Evolutionary conservation across 768 basidiomycete genomes (phyloP).

Genomic region (Russula abietina): DNA sequence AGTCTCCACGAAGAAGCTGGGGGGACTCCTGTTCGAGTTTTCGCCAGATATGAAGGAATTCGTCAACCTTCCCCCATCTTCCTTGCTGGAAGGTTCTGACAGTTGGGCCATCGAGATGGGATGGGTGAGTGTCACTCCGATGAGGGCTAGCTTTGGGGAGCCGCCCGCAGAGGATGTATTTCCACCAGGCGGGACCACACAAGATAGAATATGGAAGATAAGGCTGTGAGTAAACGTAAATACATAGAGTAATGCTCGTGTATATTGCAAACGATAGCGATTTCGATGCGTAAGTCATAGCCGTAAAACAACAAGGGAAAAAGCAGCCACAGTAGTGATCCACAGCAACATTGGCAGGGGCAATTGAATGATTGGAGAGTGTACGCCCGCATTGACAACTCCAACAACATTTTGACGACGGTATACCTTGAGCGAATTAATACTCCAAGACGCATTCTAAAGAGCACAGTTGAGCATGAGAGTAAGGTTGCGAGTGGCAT

Average conservation of each 20-base stretch:
- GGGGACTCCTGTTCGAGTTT: constrained; percentile 63
- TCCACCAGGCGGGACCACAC: constrained; percentile 31
- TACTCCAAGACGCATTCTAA: constrained; percentile 76
- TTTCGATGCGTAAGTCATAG: constrained; percentile 12
- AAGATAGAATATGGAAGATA: constrained; percentile 49
- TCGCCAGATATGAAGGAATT: constrained; percentile 64
- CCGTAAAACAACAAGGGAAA: constrained; percentile 3
- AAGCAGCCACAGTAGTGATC: background rate
- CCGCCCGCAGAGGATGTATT: constrained; percentile 32
- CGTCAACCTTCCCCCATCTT: constrained; percentile 50
- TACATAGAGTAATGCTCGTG: background rate
- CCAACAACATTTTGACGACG: constrained; percentile 18
- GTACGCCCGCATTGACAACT: constrained; percentile 13
- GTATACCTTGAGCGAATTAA: constrained; percentile 75
- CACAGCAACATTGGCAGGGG: background rate
- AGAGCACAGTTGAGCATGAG: background rate
- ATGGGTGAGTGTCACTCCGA: constrained; percentile 69
- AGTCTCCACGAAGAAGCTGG: constrained; percentile 12
- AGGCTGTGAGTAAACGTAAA: constrained; percentile 40
- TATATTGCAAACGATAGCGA: background rate
- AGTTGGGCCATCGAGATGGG: constrained; percentile 72
- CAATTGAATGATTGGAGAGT: constrained; percentile 3
- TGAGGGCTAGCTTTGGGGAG: constrained; percentile 71
- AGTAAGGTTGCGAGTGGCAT: constrained; percentile 9
- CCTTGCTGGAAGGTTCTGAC: constrained; percentile 73